Evolutionary conservation across 352 stramenopile genomes (phyloP).

Genomic region (Blastocystis sp.): DNA sequence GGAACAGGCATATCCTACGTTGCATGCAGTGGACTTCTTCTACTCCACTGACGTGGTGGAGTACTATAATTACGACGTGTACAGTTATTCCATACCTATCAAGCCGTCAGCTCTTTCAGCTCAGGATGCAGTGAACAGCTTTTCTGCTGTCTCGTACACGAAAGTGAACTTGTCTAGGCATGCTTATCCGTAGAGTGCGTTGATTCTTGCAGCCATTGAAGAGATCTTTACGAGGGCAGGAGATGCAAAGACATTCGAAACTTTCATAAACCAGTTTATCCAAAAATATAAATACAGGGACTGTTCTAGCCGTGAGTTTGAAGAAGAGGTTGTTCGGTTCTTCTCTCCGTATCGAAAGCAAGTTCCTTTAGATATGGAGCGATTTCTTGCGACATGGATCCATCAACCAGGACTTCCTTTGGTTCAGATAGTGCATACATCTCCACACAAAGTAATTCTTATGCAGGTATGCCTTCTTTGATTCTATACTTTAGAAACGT

Average conservation of each 20-base stretch:
- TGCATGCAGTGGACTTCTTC: not conserved
- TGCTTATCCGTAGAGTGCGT: not conserved
- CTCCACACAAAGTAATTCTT: not conserved
- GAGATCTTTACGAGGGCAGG: not conserved
- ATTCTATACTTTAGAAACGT: not conserved
- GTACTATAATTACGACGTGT: slow-evolving; percentile 28
- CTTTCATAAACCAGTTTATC: not conserved
- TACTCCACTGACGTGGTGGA: not conserved
- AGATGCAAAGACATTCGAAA: not conserved
- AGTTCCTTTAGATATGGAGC: not conserved
- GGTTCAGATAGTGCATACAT: not conserved
- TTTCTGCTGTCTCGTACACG: slow-evolving; percentile 28
- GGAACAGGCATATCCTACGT: not conserved
- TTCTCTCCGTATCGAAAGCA: not conserved
- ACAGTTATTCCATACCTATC: not conserved
- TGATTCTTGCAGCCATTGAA: not conserved
- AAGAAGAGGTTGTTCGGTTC: not conserved
- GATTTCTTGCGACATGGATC: not conserved
- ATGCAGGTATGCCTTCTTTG: not conserved
- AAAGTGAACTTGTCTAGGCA: not conserved
- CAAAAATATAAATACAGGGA: not conserved
- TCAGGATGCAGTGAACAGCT: slow-evolving; percentile 9
- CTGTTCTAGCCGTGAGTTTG: not conserved
- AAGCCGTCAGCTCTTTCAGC: not conserved
- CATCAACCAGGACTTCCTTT: not conserved